Conservation (phyloP, 306 rosid genomes). For the Acmispon strigosus region DNA sequence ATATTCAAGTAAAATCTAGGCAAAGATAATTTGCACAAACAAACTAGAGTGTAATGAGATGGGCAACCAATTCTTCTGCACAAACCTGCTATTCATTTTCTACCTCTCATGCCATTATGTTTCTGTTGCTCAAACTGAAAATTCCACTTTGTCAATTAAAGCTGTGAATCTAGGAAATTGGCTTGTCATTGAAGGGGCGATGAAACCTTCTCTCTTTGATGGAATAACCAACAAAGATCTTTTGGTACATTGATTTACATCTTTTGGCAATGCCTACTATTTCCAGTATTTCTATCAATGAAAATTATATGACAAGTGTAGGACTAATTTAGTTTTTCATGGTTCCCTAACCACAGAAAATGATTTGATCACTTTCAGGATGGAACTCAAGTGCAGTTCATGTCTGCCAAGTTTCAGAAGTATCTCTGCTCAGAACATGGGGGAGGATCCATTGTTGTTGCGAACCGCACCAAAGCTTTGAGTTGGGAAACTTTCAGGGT, state of each 20-base stretch:
- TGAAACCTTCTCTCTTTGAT: conserved; percentile 57
- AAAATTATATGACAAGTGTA: no score
- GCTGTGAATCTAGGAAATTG: conserved; percentile 66
- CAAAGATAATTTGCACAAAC: neutral
- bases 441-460: conserved; percentile 46
- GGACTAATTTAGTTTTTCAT: no score
- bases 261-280: neutral
- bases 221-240: conserved; percentile 57
- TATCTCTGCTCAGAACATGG: conserved; percentile 52
- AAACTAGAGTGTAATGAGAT: neutral
- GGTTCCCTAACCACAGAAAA: no score
- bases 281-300: neutral
- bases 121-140: conserved; percentile 26
- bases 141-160: conserved; percentile 36
- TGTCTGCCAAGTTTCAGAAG: conserved; percentile 43
- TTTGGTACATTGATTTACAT: conserved; percentile 23
- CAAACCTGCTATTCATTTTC: conserved; percentile 13
- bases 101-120: conserved; percentile 14
- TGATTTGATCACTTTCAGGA: conserved; percentile 36
- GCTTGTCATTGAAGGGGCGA: conserved; percentile 65
- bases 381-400: conserved; percentile 58
- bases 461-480: conserved; percentile 37
- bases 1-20: neutral
- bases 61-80: neutral
- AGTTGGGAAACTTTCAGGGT: conserved; percentile 69